These are phyloP conservation scores for Andrographis paniculata DNA, from an alignment of 305 asterid genomes.

Conservation along the genomic window DNA sequence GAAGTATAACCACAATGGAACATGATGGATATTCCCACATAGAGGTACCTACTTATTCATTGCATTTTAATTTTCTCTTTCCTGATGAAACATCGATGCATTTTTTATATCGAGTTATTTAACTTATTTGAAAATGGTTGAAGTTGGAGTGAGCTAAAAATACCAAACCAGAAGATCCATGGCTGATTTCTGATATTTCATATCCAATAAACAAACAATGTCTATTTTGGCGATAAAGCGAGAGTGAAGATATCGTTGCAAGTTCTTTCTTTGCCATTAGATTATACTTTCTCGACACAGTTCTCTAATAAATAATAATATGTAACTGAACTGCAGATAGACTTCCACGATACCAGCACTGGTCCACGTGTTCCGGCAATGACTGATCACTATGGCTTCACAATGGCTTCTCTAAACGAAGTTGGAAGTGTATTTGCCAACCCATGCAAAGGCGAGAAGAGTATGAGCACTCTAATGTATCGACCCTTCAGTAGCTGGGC, in stretches of 20 bases:
- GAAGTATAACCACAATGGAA: slow-evolving; percentile 86
- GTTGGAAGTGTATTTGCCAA: slow-evolving; percentile 87
- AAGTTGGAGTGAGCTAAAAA: too few species aligned
- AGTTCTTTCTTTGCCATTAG: slow-evolving; percentile 9
- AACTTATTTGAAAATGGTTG: slow-evolving; percentile 1
- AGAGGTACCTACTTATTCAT: slow-evolving; percentile 50
- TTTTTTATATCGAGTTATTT: slow-evolving; percentile 9
- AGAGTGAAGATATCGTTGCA: slow-evolving; percentile 11
- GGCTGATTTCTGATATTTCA: too few species aligned
- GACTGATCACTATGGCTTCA: slow-evolving; percentile 96
- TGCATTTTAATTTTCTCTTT: slow-evolving; percentile 10
- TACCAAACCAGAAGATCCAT: too few species aligned
- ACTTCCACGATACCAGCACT: slow-evolving; percentile 93
- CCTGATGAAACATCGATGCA: slow-evolving; percentile 9
- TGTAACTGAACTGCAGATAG: slow-evolving; percentile 53
- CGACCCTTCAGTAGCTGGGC: slow-evolving; percentile 96
- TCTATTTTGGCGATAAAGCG: too few species aligned
- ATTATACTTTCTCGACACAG: slow-evolving; percentile 3
- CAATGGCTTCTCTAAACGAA: slow-evolving; percentile 91
- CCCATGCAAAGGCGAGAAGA: slow-evolving; percentile 96
- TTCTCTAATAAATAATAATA: slow-evolving; percentile 7
- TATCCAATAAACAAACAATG: too few species aligned
- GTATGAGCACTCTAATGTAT: slow-evolving; percentile 94
- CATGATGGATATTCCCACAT: slow-evolving; percentile 93
- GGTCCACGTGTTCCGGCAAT: slow-evolving; percentile 95